A percentile compares a stretch with the other conserved stretches of the same genome.
Conservation (phyloP, 129 eudicot genomes). For the Centaurea solstitialis region DNA sequence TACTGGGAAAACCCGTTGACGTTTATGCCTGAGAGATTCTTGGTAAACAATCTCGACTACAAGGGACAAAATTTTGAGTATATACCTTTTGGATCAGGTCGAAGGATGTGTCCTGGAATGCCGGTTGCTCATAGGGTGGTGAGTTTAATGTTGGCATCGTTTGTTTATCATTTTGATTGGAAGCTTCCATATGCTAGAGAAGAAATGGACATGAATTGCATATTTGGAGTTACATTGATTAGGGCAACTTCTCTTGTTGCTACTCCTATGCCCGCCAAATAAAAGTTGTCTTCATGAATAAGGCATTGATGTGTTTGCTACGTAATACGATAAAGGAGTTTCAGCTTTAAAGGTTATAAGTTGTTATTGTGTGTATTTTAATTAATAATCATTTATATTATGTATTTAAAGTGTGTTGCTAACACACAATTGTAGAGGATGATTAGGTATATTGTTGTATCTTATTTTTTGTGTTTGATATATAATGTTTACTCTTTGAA, state of each 20-base stretch:
- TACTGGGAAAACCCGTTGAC: conserved; percentile 38
- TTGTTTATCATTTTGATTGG: conserved; percentile 44
- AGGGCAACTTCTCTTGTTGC: conserved; percentile 37
- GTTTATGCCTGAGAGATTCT: conserved; percentile 41
- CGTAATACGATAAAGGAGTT: neutral
- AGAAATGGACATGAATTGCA: conserved; percentile 32
- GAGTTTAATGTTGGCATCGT: conserved; percentile 36
- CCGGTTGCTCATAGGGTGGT: conserved; percentile 34
- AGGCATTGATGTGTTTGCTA: neutral
- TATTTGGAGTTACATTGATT: conserved; percentile 34
- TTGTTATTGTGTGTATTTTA: neutral
- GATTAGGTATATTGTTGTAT: no score
- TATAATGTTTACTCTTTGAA: no score
- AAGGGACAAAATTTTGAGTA: conserved; percentile 34
- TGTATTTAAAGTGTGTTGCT: no score
- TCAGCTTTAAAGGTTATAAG: neutral
- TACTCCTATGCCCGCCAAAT: conserved; percentile 10
- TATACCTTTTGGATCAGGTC: conserved; percentile 46
- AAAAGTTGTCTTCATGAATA: neutral
- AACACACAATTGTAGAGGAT: no score
- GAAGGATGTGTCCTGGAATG: conserved; percentile 48
- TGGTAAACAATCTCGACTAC: conserved; percentile 20
- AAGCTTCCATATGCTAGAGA: conserved; percentile 32
- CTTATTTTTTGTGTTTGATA: no score
- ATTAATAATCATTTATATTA: no score